These are phyloP conservation scores for Perkinsus chesapeaki DNA, from an alignment of 169 alveolate genomes.

Conservation along the genomic window DNA sequence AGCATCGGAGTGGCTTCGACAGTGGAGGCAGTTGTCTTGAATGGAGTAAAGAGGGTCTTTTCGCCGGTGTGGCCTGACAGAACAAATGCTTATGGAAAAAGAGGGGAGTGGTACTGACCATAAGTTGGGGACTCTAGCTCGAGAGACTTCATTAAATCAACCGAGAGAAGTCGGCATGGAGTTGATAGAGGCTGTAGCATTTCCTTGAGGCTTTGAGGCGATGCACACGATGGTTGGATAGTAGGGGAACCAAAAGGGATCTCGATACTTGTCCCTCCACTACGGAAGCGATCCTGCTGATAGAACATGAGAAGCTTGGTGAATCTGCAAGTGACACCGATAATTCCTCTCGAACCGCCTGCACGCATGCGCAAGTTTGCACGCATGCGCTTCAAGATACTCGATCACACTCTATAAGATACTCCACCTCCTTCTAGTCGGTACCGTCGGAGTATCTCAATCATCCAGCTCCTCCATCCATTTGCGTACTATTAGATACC, in stretches of 20 bases:
- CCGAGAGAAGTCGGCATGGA: neutral
- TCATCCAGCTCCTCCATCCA: no score
- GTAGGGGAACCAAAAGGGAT: neutral
- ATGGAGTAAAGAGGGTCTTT: neutral
- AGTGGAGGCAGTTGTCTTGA: neutral
- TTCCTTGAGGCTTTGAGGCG: neutral
- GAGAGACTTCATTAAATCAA: neutral
- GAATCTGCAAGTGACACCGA: neutral
- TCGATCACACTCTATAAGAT: no score
- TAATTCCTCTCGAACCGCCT: neutral
- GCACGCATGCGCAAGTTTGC: neutral
- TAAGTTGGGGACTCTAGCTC: neutral
- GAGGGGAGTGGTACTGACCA: no score
- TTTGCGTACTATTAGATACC: no score
- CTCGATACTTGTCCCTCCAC: neutral
- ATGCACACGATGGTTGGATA: neutral
- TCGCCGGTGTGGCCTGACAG: neutral
- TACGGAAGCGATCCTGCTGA: neutral
- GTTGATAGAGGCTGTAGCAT: neutral
- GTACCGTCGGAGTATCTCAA: no score
- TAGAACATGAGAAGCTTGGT: neutral
- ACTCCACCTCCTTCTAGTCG: no score
- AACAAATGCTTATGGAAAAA: neutral
- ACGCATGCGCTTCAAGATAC: neutral
- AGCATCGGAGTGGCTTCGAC: neutral